Conservation (phyloP, 371 early-diverging fungal genomes). For the Mucor lusitanicus region DNA sequence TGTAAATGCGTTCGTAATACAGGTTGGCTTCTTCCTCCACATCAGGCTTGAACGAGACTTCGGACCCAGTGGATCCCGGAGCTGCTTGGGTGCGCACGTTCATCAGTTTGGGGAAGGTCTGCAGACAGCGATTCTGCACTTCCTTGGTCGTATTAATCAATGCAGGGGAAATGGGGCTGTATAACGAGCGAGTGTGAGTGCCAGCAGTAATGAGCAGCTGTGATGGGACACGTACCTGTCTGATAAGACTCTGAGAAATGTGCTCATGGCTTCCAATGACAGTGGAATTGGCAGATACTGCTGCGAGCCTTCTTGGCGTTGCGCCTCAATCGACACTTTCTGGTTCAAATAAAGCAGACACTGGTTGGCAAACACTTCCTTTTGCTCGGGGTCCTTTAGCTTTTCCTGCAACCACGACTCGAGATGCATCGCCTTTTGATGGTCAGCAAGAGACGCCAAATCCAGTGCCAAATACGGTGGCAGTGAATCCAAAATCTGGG, state of each 20-base stretch:
- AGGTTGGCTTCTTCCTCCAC: slow-evolving; percentile 78
- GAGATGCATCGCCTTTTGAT: slow-evolving; percentile 74
- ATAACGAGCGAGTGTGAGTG: background rate
- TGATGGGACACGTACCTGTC: slow-evolving; percentile 2
- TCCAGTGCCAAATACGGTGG: slow-evolving; percentile 76
- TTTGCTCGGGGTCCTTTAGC: slow-evolving; percentile 32
- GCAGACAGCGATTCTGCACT: slow-evolving; percentile 60
- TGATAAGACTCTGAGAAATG: slow-evolving; percentile 60
- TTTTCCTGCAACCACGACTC: slow-evolving; percentile 85
- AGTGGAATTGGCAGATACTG: slow-evolving; percentile 48
- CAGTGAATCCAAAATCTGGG: slow-evolving; percentile 70
- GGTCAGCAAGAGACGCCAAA: slow-evolving; percentile 76
- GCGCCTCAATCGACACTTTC: slow-evolving; percentile 54
- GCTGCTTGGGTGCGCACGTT: slow-evolving; percentile 36
- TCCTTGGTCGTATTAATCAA: slow-evolving; percentile 62
- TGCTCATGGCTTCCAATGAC: slow-evolving; percentile 63
- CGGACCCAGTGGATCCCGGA: slow-evolving; percentile 31
- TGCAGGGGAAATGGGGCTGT: slow-evolving; percentile 64
- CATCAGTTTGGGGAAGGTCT: slow-evolving; percentile 64
- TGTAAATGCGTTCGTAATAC: slow-evolving; percentile 78
- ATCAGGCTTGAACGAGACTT: slow-evolving; percentile 44
- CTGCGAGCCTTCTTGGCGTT: background rate
- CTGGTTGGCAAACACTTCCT: slow-evolving; percentile 66
- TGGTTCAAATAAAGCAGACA: slow-evolving; percentile 78
- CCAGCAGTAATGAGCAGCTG: background rate